These are phyloP conservation scores for Raphidocelis subcapitata DNA, from an alignment of 139 green algal genomes.

Conservation along the genomic window DNA sequence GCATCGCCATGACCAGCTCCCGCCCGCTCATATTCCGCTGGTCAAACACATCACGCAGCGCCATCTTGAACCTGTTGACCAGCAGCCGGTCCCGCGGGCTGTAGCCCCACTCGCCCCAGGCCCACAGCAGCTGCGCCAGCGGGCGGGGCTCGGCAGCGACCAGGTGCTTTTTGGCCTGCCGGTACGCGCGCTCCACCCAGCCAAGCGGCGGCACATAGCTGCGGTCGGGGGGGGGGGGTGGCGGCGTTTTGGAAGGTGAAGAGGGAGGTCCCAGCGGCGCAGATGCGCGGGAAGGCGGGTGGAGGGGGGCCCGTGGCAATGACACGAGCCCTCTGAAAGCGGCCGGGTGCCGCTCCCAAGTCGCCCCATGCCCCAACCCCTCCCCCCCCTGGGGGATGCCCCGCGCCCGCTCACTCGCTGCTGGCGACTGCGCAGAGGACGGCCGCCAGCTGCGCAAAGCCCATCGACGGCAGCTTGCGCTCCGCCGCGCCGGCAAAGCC, in stretches of 20 bases:
- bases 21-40: not conserved
- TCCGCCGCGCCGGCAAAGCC: not conserved
- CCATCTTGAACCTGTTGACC: slow-evolving; percentile 21
- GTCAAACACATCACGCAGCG: not conserved
- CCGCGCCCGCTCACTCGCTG: too few relatives aligned
- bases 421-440: slow-evolving; percentile 4
- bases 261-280: too few relatives aligned
- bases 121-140: slow-evolving; percentile 10
- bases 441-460: slow-evolving; percentile 19
- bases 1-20: slow-evolving; percentile 20
- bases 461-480: slow-evolving; percentile 17
- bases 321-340: too few relatives aligned
- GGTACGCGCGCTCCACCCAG: slow-evolving; percentile 26
- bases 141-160: slow-evolving; percentile 4
- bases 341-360: too few relatives aligned
- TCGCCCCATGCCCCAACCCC: too few relatives aligned
- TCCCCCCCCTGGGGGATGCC: too few relatives aligned
- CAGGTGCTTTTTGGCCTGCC: slow-evolving; percentile 28
- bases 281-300: too few relatives aligned
- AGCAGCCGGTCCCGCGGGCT: slow-evolving; percentile 16
- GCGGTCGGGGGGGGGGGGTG: too few relatives aligned
- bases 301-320: too few relatives aligned
- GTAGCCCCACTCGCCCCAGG: slow-evolving; percentile 26
- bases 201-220: not conserved
- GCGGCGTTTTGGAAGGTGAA: too few relatives aligned